Conservation (phyloP, 2,329 filamentous ascomycete genomes). For the Alternaria sp. region DNA sequence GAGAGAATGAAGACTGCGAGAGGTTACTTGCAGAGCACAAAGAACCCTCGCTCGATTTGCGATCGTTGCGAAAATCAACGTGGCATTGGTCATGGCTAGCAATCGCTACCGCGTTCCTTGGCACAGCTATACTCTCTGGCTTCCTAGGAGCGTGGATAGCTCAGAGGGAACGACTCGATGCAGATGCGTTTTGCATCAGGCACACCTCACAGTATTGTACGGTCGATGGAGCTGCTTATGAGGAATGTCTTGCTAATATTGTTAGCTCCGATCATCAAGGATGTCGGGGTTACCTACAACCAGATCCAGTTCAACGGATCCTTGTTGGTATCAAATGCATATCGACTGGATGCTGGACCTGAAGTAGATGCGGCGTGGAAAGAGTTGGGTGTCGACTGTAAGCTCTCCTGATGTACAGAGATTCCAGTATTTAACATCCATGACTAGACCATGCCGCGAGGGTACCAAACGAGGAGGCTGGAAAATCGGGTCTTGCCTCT, state of each 20-base stretch:
- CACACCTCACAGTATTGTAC: slow-evolving; percentile 44
- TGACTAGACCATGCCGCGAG: slow-evolving; percentile 48
- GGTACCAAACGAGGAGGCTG: slow-evolving; percentile 58
- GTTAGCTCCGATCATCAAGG: slow-evolving; percentile 44
- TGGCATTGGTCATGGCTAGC: background rate
- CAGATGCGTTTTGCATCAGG: slow-evolving; percentile 35
- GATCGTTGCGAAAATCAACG: background rate
- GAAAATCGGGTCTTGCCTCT: slow-evolving; percentile 56
- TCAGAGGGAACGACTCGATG: slow-evolving; percentile 18
- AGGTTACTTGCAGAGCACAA: background rate
- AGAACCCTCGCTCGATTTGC: background rate
- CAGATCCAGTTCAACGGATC: slow-evolving; percentile 62
- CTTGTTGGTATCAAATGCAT: slow-evolving; percentile 62
- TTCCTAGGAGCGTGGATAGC: slow-evolving; percentile 30
- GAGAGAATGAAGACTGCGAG: background rate
- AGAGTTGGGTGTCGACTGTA: slow-evolving; percentile 60
- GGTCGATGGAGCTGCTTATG: slow-evolving; percentile 4
- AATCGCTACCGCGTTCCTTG: background rate
- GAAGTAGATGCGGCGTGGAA: slow-evolving; percentile 67
- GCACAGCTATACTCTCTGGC: slow-evolving; percentile 28
- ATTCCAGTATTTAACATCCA: background rate
- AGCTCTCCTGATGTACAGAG: background rate
- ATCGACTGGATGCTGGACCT: slow-evolving; percentile 57
- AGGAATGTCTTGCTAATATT: background rate
- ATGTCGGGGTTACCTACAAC: slow-evolving; percentile 52